Percentiles rank a stretch among this genome's conserved stretches.
Evolutionary conservation across 2,329 filamentous ascomycete species (phyloP).

Genomic region (Aureobasidium sp.): DNA sequence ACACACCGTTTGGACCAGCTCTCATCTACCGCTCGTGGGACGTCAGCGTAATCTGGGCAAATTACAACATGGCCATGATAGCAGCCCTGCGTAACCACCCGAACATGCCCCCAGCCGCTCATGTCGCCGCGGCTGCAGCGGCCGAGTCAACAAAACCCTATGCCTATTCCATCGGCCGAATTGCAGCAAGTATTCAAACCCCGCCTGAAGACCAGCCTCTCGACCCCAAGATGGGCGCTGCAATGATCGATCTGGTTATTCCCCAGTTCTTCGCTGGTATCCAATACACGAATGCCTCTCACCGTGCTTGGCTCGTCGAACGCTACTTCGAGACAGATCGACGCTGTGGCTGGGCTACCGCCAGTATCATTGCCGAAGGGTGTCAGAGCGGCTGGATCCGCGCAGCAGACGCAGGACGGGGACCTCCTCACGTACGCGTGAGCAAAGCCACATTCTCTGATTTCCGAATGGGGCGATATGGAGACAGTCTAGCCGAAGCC

Average conservation of each 20-base stretch:
- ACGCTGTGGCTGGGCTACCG: constrained; percentile 81
- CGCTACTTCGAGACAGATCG: constrained; percentile 67
- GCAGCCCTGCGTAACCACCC: constrained; percentile 77
- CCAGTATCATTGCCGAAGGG: constrained; percentile 69
- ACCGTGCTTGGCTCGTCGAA: constrained; percentile 70
- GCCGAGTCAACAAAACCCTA: constrained; percentile 46
- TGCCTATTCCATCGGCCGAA: constrained; percentile 23
- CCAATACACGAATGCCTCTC: constrained; percentile 61
- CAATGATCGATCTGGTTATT: constrained; percentile 74
- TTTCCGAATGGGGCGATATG: constrained; percentile 1
- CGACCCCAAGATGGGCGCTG: constrained; percentile 69
- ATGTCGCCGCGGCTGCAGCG: constrained; percentile 74
- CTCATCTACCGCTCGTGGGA: constrained; percentile 77
- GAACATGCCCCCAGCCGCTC: constrained; percentile 81
- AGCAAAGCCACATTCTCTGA: constrained; percentile 12
- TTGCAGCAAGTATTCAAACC: constrained; percentile 52
- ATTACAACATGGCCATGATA: constrained; percentile 78
- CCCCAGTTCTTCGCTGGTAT: constrained; percentile 81
- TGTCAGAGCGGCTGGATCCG: constrained; percentile 81
- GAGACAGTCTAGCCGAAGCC: background rate
- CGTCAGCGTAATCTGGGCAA: constrained; percentile 81
- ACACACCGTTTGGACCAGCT: constrained; percentile 73
- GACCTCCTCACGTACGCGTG: constrained; percentile 59
- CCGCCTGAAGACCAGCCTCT: constrained; percentile 48
- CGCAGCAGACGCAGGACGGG: constrained; percentile 62